Evolutionary conservation across 2,329 filamentous ascomycete species (phyloP).

Genomic region (Trichophyton schoenleinii): DNA sequence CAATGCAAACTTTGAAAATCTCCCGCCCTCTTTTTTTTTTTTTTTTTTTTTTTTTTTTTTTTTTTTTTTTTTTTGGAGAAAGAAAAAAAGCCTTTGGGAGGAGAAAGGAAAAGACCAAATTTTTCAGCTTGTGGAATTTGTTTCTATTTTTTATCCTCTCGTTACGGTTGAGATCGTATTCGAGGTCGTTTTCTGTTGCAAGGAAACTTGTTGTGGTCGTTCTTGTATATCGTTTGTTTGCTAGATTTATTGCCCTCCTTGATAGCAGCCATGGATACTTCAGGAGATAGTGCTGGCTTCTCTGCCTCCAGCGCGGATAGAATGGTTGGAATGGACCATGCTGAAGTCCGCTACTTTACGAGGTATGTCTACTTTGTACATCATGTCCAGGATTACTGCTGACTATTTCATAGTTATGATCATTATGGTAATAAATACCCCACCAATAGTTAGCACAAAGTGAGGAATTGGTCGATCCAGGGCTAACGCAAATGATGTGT

Average conservation of each 20-base stretch:
- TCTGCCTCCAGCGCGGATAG: slow-evolving; percentile 31
- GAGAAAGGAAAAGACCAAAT: neutral
- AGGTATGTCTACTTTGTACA: slow-evolving; percentile 47
- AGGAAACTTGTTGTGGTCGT: neutral
- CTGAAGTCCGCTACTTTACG: slow-evolving; percentile 99
- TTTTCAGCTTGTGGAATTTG: neutral
- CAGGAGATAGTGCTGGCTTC: neutral
- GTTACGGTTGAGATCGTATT: neutral
- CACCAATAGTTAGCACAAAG: neutral
- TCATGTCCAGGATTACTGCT: slow-evolving; percentile 5
- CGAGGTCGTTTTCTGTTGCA: neutral
- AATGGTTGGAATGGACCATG: slow-evolving; percentile 61
- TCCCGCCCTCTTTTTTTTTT: neutral
- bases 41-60: neutral
- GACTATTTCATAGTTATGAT: slow-evolving; percentile 58
- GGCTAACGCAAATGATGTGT: slow-evolving; percentile 19
- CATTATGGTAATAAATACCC: slow-evolving; percentile 61
- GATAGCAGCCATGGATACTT: neutral
- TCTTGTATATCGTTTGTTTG: neutral
- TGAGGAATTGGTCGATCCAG: neutral
- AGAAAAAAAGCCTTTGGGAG: neutral
- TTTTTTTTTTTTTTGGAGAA: neutral
- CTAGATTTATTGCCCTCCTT: no score
- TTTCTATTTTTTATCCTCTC: neutral
- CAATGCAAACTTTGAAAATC: neutral